phyloP scores from a whole-genome alignment of 2,329 filamentous ascomycete species.

The Rhynchosporium agropyri region DNA sequence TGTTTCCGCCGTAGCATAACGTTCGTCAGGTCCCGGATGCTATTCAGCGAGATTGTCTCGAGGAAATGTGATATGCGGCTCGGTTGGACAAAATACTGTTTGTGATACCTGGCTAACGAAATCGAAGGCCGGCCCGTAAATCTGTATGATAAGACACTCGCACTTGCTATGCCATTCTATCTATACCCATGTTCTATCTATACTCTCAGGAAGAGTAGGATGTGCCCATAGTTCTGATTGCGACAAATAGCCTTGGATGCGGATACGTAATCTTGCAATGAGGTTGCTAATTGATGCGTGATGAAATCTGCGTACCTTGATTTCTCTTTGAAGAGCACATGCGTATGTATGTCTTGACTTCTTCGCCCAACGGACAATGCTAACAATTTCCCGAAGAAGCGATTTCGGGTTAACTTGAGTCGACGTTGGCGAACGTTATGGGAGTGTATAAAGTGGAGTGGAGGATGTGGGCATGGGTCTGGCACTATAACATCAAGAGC shows the following conservation, averaged over 20 bases:
- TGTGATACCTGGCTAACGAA: conserved; percentile 9
- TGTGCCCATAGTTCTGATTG: neutral
- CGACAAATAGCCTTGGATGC: neutral
- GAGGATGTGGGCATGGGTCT: neutral
- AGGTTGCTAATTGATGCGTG: neutral
- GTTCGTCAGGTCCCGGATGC: neutral
- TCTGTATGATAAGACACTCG: conserved; percentile 5
- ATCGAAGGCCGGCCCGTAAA: neutral
- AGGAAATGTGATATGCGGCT: conserved; percentile 1
- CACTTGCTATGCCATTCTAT: neutral
- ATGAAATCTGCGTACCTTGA: conserved; percentile 7
- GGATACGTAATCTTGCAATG: neutral
- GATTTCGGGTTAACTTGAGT: conserved; percentile 1
- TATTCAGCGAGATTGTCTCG: neutral
- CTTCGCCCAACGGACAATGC: neutral
- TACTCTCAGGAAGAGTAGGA: neutral
- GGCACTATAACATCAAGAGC: neutral
- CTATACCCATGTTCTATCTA: too few relatives aligned
- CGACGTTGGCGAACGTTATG: conserved; percentile 2
- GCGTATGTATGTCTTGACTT: neutral
- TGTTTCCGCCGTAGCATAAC: neutral
- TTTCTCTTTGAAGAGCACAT: neutral
- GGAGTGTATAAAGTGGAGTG: neutral
- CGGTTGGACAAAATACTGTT: conserved; percentile 9
- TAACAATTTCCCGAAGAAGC: neutral